A percentile compares a stretch with the other conserved stretches of the same genome.
These are phyloP conservation scores for Obelidium mucronatum DNA, from an alignment of 192 early-diverging fungal genomes.

Conservation along the genomic window DNA sequence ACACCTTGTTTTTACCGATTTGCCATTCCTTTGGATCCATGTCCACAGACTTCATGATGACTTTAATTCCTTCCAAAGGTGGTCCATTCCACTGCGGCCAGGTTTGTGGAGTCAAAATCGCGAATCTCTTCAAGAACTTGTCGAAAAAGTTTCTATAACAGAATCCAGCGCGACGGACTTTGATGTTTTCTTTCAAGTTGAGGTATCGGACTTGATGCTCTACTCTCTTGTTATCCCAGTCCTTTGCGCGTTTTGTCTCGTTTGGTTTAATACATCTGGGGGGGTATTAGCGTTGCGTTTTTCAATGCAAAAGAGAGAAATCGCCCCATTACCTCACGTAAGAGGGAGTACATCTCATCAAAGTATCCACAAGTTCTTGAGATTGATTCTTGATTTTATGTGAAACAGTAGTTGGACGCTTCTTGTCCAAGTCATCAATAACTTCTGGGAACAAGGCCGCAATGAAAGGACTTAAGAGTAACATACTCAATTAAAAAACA, in stretches of 20 bases:
- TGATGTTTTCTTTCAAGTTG: conserved; percentile 96
- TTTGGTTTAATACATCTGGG: conserved; percentile 95
- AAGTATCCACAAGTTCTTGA: conserved; percentile 87
- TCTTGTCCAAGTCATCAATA: conserved; percentile 86
- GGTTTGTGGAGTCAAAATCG: conserved; percentile 81
- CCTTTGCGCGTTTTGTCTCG: conserved; percentile 88
- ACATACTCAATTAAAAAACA: conserved; percentile 14
- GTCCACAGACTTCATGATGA: conserved; percentile 86
- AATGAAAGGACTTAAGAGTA: conserved; percentile 73
- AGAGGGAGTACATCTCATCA: conserved; percentile 95
- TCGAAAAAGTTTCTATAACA: conserved; percentile 95
- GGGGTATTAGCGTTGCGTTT: background rate
- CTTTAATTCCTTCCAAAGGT: conserved; percentile 70
- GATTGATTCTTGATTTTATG: conserved; percentile 90
- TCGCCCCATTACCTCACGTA: conserved; percentile 75
- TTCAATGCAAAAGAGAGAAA: background rate
- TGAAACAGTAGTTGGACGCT: conserved; percentile 96
- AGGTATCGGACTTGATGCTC: conserved; percentile 98
- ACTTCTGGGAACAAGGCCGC: conserved; percentile 87
- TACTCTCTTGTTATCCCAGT: conserved; percentile 91
- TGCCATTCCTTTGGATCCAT: conserved; percentile 93
- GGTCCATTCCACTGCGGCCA: conserved; percentile 83
- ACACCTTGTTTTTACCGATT: conserved; percentile 92
- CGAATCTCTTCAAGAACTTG: conserved; percentile 81
- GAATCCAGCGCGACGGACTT: conserved; percentile 94